Evolutionary conservation across 23 red algal genomes (phyloP).

Genomic region (Gracilaria domingensis): DNA sequence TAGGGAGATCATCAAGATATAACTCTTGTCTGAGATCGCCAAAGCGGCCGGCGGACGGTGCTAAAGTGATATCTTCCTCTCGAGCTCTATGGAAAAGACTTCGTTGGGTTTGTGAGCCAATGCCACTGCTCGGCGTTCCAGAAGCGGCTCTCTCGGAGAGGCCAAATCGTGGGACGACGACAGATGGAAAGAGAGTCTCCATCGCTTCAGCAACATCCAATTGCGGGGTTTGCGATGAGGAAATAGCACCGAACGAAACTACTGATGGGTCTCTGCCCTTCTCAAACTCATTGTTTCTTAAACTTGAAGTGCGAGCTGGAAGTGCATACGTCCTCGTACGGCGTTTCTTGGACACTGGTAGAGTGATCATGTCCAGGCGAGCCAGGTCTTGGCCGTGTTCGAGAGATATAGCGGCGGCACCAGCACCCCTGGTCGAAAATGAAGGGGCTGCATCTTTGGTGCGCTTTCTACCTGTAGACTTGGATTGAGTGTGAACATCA

Average conservation of each 20-base stretch:
- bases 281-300: neutral
- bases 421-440: neutral
- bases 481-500: slow-evolving; percentile 33
- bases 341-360: slow-evolving; percentile 41
- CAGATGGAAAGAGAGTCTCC: slow-evolving; percentile 55
- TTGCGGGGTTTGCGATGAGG: neutral
- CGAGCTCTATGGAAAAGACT: slow-evolving; percentile 29
- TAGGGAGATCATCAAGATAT: slow-evolving; percentile 17
- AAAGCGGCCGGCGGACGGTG: neutral
- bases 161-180: slow-evolving; percentile 53
- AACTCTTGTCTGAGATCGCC: slow-evolving; percentile 19
- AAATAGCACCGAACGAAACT: neutral
- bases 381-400: slow-evolving; percentile 40
- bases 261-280: neutral
- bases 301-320: neutral
- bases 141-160: neutral
- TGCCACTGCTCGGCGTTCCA: neutral
- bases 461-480: slow-evolving; percentile 21
- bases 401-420: slow-evolving; percentile 9
- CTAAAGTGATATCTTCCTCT: slow-evolving; percentile 52
- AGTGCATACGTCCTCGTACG: slow-evolving; percentile 12
- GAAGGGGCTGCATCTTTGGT: neutral
- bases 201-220: slow-evolving; percentile 53
- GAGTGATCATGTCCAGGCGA: slow-evolving; percentile 42
- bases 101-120: neutral